These are phyloP conservation scores for Rhodotorula sp. DNA, from an alignment of 1,284 basidiomycete genomes.

Conservation along the genomic window DNA sequence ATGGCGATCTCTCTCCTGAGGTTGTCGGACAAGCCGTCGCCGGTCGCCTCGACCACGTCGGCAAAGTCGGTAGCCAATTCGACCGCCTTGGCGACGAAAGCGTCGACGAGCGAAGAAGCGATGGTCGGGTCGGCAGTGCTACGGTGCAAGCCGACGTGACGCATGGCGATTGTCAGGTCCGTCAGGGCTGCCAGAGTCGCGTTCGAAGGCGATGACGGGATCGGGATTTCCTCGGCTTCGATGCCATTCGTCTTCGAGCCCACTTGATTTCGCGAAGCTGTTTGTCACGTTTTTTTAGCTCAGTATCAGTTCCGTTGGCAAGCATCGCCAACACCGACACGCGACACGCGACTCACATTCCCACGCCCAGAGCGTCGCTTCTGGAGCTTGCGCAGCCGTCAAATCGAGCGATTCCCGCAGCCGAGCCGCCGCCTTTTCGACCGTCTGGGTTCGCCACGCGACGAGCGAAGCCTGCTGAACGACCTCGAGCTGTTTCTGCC, in stretches of 20 bases:
- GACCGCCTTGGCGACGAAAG: background rate
- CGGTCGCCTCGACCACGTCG: background rate
- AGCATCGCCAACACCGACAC: background rate
- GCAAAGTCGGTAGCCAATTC: slow-evolving; percentile 8
- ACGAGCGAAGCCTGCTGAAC: slow-evolving; percentile 19
- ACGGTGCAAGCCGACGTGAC: slow-evolving; percentile 17
- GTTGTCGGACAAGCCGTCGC: background rate
- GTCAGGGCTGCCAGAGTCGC: slow-evolving; percentile 18
- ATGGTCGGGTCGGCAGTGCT: slow-evolving; percentile 9
- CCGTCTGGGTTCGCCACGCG: slow-evolving; percentile 20
- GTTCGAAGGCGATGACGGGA: slow-evolving; percentile 22
- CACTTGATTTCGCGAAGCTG: too few species aligned
- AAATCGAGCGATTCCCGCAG: slow-evolving; percentile 13
- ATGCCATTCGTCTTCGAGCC: background rate
- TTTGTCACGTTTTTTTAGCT: too few species aligned
- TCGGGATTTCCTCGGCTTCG: background rate
- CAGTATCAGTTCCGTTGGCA: background rate
- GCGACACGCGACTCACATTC: slow-evolving; percentile 8
- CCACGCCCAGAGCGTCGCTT: slow-evolving; percentile 11
- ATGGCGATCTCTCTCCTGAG: slow-evolving; percentile 7
- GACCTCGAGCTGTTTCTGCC: slow-evolving; percentile 10
- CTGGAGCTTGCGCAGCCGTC: background rate
- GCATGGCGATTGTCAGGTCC: slow-evolving; percentile 12
- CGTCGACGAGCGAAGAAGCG: slow-evolving; percentile 9
- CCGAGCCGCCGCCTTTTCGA: slow-evolving; percentile 2